Base-by-base conservation (phyloP, 331 rosid species). In the Malus hybrid region DNA sequence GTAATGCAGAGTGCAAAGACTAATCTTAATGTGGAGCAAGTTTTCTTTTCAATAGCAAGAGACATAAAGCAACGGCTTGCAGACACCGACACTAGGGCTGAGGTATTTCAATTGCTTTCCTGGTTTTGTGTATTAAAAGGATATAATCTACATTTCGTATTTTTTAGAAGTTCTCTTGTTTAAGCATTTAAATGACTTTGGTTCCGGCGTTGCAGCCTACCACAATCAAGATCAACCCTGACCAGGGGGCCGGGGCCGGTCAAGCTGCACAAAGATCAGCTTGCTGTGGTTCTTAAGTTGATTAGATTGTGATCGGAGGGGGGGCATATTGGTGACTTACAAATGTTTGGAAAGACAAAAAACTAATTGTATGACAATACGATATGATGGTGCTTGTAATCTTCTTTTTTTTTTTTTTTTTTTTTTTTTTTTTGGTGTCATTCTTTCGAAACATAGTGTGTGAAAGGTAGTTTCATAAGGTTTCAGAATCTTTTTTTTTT, bases 1-100 rank as follows among this genome's bases (percentile, higher is more conserved):
- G 27, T 65, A n/a, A 33, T 75, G 83, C 95, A 94, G 97, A 94
- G 99, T 80, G 97, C 99, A 75, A 94, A 92, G 86, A 92, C 97
- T 39, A 94, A 92, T 90, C 89, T 89, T 77, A 94, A 94, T 56
- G 97, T 92, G 83, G 97, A 94, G 80, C 88, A 90, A 82, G 97
- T 90, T 87, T 94, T 94, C 90, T 92, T 94, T 81, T 90, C 99
- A 1, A 92, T 94, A 70, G 96, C 90, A 63, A 88, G 83, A 80
- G 99, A 94, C 79, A 92, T 94, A 79, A 94, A 92, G 79, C 93
- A 88, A 84, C 90, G 97, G 88, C 97, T 91, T 67, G 86, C 93
- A 15, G 96, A 94, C 79, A 84, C 88, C 0, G 93, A 88, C 87
- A 74, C 89, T 33, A 75, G 24, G 24, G 24, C 24, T 24, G 24